Percentiles rank a stretch among this genome's conserved stretches.
Evolutionary conservation across 2,329 filamentous ascomycete genomes (phyloP).

Genomic region (Trichoderma semiorbis): DNA sequence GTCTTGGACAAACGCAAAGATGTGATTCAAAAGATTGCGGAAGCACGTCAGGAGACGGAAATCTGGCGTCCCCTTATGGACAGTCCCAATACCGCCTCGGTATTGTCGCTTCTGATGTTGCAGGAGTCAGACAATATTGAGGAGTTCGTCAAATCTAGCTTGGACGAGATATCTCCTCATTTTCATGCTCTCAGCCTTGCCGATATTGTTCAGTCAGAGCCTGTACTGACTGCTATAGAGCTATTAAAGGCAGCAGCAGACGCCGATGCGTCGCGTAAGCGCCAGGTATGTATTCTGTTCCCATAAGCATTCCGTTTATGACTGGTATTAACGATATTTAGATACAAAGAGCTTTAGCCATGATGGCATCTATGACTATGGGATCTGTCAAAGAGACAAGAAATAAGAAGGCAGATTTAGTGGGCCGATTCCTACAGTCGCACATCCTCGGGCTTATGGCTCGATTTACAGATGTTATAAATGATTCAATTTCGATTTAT

Average conservation of each 20-base stretch:
- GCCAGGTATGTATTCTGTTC: constrained; percentile 50
- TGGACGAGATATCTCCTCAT: constrained; percentile 65
- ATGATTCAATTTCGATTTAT: constrained; percentile 56
- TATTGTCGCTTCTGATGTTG: constrained; percentile 56
- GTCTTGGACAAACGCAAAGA: constrained; percentile 75
- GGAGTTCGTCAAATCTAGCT: constrained; percentile 61
- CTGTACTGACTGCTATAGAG: constrained; percentile 73
- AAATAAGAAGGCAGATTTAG: constrained; percentile 51
- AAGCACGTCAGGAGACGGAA: constrained; percentile 69
- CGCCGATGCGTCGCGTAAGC: constrained; percentile 53
- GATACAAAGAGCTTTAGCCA: constrained; percentile 47
- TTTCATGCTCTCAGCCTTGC: constrained; percentile 65
- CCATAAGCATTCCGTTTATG: no score
- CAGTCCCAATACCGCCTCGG: constrained; percentile 53
- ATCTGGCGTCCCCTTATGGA: constrained; percentile 55
- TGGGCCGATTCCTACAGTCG: constrained; percentile 74
- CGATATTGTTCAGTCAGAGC: constrained; percentile 69
- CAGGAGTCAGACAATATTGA: constrained; percentile 59
- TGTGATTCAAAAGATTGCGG: constrained; percentile 75
- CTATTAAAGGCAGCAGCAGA: constrained; percentile 78
- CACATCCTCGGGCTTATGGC: constrained; percentile 86
- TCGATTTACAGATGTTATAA: constrained; percentile 73
- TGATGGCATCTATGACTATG: constrained; percentile 43
- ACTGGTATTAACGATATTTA: constrained; percentile 32
- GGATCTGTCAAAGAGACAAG: constrained; percentile 40